phyloP scores from a whole-genome alignment of 805 yeast species.

The Wickerhamomyces tratensis region DNA sequence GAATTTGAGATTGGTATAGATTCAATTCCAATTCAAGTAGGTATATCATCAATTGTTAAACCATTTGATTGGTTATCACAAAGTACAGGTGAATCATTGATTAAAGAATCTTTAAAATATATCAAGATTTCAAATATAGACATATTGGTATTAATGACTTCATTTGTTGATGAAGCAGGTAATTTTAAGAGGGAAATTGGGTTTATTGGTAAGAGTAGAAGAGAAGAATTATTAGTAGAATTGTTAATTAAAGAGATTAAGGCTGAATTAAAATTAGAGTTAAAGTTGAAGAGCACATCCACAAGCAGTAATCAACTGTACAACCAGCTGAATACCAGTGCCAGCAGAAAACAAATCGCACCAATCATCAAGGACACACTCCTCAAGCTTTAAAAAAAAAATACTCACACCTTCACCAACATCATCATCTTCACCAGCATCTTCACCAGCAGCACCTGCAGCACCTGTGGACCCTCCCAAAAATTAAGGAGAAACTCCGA shows the following conservation, averaged over 20 bases:
- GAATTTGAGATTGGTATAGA: conserved; percentile 22
- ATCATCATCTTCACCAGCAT: too few species aligned
- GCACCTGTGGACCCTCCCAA: too few species aligned
- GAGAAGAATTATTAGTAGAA: neutral
- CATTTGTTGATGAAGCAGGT: conserved; percentile 22
- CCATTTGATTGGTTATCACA: conserved; percentile 26
- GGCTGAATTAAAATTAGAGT: too few species aligned
- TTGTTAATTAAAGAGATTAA: too few species aligned
- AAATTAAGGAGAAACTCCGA: too few species aligned
- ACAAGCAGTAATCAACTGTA: too few species aligned
- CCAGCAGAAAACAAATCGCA: conserved; percentile 83
- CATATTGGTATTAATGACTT: conserved; percentile 37
- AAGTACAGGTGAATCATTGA: conserved; percentile 2
- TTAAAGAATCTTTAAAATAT: conserved; percentile 2
- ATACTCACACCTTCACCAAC: neutral
- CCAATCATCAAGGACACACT: conserved; percentile 35
- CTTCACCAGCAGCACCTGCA: too few species aligned
- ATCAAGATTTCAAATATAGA: conserved; percentile 19
- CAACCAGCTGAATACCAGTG: conserved; percentile 44
- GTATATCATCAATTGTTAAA: conserved; percentile 70
- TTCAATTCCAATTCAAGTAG: conserved; percentile 32
- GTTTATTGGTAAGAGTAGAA: conserved; percentile 9
- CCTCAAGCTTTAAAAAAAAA: conserved; percentile 1
- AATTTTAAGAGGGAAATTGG: conserved; percentile 36
- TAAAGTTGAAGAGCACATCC: too few species aligned